Evolutionary conservation across 2,329 filamentous ascomycete genomes (phyloP).

Genomic region (Thermomyces lanuginosus): DNA sequence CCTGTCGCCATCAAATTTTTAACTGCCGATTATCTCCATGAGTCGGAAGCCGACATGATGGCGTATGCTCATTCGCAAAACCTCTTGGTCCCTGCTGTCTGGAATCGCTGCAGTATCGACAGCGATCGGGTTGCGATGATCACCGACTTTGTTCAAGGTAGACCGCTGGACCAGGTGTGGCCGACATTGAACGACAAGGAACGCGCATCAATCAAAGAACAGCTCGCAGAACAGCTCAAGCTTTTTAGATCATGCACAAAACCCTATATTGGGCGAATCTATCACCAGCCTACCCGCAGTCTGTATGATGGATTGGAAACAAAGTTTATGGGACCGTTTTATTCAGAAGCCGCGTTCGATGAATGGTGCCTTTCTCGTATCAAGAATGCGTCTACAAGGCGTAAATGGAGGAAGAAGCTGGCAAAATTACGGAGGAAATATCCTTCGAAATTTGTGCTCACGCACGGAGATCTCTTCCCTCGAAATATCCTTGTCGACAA

Average conservation of each 20-base stretch:
- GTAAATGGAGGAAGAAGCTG: slow-evolving; percentile 3
- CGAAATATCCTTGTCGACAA: slow-evolving; percentile 8
- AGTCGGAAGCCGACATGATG: no score
- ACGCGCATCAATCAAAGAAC: slow-evolving; percentile 5
- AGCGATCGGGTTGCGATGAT: slow-evolving; percentile 2
- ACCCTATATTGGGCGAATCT: slow-evolving; percentile 9
- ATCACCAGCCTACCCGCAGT: slow-evolving; percentile 5
- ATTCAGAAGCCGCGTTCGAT: slow-evolving; percentile 9
- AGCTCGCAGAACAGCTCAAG: slow-evolving; percentile 6
- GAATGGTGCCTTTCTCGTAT: slow-evolving; percentile 6
- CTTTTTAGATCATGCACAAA: slow-evolving; percentile 8
- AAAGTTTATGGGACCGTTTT: slow-evolving; percentile 8
- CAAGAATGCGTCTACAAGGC: slow-evolving; percentile 1
- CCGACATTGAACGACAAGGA: slow-evolving; percentile 4
- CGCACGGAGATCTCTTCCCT: slow-evolving; percentile 7
- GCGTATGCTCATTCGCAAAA: no score
- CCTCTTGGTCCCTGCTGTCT: no score
- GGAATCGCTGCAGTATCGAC: no score
- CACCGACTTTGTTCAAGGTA: slow-evolving; percentile 6
- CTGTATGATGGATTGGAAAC: slow-evolving; percentile 4
- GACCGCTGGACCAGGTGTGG: slow-evolving; percentile 6
- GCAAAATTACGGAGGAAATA: slow-evolving; percentile 1
- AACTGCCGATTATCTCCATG: no score
- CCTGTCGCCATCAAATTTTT: no score
- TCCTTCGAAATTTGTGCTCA: slow-evolving; percentile 7